phyloP scores from a whole-genome alignment of 352 stramenopile genomes.

The Stramenopiles sp. region DNA sequence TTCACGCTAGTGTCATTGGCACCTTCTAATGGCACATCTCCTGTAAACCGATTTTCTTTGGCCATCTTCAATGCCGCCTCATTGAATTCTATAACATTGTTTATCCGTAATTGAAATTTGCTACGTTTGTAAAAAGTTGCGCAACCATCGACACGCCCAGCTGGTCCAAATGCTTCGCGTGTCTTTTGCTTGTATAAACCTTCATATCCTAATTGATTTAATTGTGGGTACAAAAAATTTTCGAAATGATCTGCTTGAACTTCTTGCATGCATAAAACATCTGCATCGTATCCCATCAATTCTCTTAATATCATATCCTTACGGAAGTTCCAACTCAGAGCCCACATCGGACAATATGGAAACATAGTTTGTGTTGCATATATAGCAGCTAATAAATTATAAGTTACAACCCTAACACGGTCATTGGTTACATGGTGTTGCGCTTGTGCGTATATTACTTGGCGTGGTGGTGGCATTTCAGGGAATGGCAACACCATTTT shows the following conservation, averaged over 20 bases:
- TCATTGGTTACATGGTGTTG: too few relatives aligned
- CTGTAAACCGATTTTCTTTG: too few relatives aligned
- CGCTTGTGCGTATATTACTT: too few relatives aligned
- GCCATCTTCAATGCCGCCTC: too few relatives aligned
- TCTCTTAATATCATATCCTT: conserved; percentile 64
- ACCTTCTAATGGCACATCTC: too few relatives aligned
- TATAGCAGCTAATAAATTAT: conserved; percentile 72
- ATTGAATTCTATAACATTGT: too few relatives aligned
- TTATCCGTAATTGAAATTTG: conserved; percentile 57
- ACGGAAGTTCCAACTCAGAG: conserved; percentile 86
- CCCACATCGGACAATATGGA: conserved; percentile 88
- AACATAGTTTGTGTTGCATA: conserved; percentile 76
- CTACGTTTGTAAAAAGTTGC: conserved; percentile 89
- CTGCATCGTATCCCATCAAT: conserved; percentile 64
- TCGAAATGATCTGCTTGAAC: conserved; percentile 97
- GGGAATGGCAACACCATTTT: too few relatives aligned
- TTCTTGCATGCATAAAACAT: conserved; percentile 94
- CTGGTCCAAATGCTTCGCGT: conserved; percentile 81
- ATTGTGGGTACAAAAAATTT: conserved; percentile 76
- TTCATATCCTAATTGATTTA: conserved; percentile 83
- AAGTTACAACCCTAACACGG: conserved; percentile 56
- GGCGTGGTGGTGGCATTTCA: too few relatives aligned
- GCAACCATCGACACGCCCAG: conserved; percentile 92
- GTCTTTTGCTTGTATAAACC: conserved; percentile 96
- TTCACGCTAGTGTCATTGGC: too few relatives aligned